Evolutionary conservation across 352 stramenopile species (phyloP), one percentile per base, ranked within the genome.

Genomic region (Phytophthora kernoviae): DNA sequence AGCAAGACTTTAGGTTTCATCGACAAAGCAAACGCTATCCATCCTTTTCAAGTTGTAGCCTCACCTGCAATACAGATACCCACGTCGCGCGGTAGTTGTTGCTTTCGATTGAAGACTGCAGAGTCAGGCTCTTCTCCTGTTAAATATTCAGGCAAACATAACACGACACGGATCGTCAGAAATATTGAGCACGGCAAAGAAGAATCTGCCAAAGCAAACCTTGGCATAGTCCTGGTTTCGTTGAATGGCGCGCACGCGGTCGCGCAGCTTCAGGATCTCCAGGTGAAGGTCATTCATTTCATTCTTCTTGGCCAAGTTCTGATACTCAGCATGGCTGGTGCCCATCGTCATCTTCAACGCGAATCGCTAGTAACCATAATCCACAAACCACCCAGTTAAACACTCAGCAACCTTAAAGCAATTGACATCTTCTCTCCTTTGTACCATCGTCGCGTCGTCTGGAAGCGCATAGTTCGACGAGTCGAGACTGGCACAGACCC

Each of bases 171-270:
- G 20, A 27, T 30, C 24, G 17, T 30, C 17, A 39, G 21, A 37
- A 26, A 51, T 17, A 39, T 1, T n/a, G 26, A 54, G 32, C 2
- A 49, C 6, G 12, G 36, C 5, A 24, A 21, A 32, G 8, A 26
- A 30, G 8, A 26, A 30, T 54, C 12, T 36, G 27, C 27, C 30
- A 26, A 34, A 48, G 21, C 47, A 11, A 36, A 93, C 83, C 73
- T 92, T 89, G 26, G 75, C 80, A 55, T 96, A 96, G 70, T 94
- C 82, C 40, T 94, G 82, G 37, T 94, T 87, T 42, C 86, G 79
- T 58, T 93, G 83, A 45, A 96, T 90, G 42, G 84, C 70, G 32
- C 62, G 49, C 14, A 95, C 86, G 24, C 89, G 90, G 68, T 96
- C 83, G 40, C 77, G 72, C 14, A 96, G 68, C 68, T 95, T 91